phyloP scores from a whole-genome alignment of 345 rosid species.

The Murraya koenigii region DNA sequence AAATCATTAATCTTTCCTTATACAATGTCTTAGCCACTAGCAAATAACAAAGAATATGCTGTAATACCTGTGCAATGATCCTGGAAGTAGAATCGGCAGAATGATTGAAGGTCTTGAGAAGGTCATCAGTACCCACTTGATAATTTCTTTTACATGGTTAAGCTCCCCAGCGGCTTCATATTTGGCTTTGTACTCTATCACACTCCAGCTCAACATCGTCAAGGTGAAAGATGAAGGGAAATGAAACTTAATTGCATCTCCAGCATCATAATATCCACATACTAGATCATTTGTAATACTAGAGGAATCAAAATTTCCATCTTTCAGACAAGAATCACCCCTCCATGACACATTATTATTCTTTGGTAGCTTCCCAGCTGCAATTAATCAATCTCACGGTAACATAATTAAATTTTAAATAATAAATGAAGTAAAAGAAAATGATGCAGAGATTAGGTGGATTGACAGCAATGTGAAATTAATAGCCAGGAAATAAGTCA shows the following conservation, averaged over 20 bases:
- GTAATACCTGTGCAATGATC: slow-evolving; percentile 59
- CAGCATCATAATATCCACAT: slow-evolving; percentile 89
- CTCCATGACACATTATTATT: slow-evolving; percentile 89
- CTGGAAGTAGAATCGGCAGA: slow-evolving; percentile 61
- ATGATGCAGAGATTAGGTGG: neutral
- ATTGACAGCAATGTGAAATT: neutral
- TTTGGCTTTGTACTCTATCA: slow-evolving; percentile 83
- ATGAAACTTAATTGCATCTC: slow-evolving; percentile 91
- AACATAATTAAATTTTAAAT: neutral
- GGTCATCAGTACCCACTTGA: slow-evolving; percentile 86
- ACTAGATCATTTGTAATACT: slow-evolving; percentile 57
- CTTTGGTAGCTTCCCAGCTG: slow-evolving; percentile 88
- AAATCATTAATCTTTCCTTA: neutral
- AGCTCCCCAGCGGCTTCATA: slow-evolving; percentile 95
- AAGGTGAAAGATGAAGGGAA: slow-evolving; percentile 84
- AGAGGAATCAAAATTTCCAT: slow-evolving; percentile 59
- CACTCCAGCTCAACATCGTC: slow-evolving; percentile 99
- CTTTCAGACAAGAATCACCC: slow-evolving; percentile 72
- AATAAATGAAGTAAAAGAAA: neutral
- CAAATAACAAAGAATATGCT: neutral
- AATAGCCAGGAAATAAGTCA: neutral
- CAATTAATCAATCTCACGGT: neutral
- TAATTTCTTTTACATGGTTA: slow-evolving; percentile 70
- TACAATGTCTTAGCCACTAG: neutral
- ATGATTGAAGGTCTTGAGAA: slow-evolving; percentile 87